These are phyloP conservation scores for Bifiguratus adelaidae DNA, from an alignment of 192 early-diverging fungal species.

Conservation along the genomic window DNA sequence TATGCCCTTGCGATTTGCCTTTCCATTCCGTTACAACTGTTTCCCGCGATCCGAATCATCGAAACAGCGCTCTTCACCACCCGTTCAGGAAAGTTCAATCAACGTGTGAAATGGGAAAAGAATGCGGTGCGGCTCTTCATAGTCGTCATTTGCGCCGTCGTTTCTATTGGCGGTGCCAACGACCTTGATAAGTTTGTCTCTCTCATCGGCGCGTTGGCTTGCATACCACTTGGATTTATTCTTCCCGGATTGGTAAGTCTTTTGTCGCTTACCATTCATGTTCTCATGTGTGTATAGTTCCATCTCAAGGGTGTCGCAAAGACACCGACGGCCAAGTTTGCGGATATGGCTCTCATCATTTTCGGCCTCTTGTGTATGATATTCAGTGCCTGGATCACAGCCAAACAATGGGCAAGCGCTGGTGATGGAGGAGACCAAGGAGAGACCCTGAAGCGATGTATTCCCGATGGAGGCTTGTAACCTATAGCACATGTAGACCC, in stretches of 20 bases:
- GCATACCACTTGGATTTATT: slow-evolving; percentile 66
- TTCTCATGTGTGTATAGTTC: no score
- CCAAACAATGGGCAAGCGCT: not conserved
- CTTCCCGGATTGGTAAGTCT: slow-evolving; percentile 80
- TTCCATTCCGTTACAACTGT: slow-evolving; percentile 86
- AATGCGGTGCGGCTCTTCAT: slow-evolving; percentile 68
- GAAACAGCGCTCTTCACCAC: slow-evolving; percentile 78
- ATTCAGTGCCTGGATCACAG: no score
- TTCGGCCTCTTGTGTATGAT: slow-evolving; percentile 65
- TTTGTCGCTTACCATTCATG: no score
- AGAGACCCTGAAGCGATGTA: no score
- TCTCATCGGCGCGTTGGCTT: slow-evolving; percentile 17
- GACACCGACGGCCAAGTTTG: slow-evolving; percentile 26
- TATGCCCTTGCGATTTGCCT: slow-evolving; percentile 91
- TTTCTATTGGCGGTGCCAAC: slow-evolving; percentile 67
- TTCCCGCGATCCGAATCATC: slow-evolving; percentile 89
- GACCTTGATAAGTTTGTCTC: slow-evolving; percentile 32
- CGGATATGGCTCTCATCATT: slow-evolving; percentile 49
- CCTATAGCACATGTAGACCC: no score
- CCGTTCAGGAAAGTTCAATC: slow-evolving; percentile 72
- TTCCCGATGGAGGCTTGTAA: no score
- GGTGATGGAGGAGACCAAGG: not conserved
- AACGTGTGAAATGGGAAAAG: slow-evolving; percentile 76
- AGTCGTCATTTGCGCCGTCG: slow-evolving; percentile 52
- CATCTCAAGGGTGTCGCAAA: slow-evolving; percentile 57